Evolutionary conservation across 768 basidiomycete genomes (phyloP), one percentile per base, ranked within the genome.

Genomic region (Lentinula guzmanii): DNA sequence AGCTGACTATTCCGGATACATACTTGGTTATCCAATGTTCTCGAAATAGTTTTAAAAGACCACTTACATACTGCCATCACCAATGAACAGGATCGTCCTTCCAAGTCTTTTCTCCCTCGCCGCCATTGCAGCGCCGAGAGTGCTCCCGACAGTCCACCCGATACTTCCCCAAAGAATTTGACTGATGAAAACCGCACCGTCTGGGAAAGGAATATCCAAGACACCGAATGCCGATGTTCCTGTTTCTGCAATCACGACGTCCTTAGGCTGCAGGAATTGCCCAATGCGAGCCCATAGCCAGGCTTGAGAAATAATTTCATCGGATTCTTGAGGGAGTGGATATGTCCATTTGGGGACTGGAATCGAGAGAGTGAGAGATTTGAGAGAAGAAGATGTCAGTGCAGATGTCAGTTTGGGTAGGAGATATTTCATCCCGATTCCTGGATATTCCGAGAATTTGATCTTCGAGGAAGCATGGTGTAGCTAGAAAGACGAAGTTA

Each of bases 131-230:
- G 88, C 89, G 31, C 94, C 93, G 0, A 95, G 81, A 16, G 83
- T 80, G 48, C 83, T 82, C 7, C 85, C 83, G 82, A 90, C 84
- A 11, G 88, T 85, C 88, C 89, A 97, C 0, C 95, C 95, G 65
- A 98, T 97, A 61, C 89, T 89, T 55, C 95, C 95, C 87, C 91
- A 97, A 5, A 97, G 75, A 57, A 96, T 85, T 73, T 94, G 93
- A 63, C 80, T 84, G 45, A 93, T 64, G 60, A 88, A 84, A 4
- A 85, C 72, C 0, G 86, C 76, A 48, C 83, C 78, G n/a, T 82
- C 77, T 0, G 95, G 95, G 11, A 96, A 74, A 1, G 86, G 85
- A 34, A 93, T 81, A 63, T 92, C 91, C 42, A 93, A 70, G 52
- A 96, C 82, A 45, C 95, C 95, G 70, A 96, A 97, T 63, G 79